Percentiles rank a stretch among this genome's conserved stretches.
These are phyloP conservation scores for Aspergillus calidoustus DNA, from an alignment of 2,329 filamentous ascomycete genomes.

Conservation along the genomic window DNA sequence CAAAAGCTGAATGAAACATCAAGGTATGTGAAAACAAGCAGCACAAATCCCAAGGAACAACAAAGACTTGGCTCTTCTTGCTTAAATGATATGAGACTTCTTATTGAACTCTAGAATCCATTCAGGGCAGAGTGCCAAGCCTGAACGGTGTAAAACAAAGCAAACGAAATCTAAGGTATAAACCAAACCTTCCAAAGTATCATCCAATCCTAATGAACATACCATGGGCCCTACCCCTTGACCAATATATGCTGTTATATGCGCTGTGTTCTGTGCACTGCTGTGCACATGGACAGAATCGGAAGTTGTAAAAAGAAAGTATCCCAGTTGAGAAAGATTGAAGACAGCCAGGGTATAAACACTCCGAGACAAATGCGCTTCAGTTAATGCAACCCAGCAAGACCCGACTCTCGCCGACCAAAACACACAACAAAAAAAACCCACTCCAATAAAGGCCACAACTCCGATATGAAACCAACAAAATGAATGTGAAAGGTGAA, in stretches of 20 bases:
- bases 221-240: constrained; percentile 19
- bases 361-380: constrained; percentile 14
- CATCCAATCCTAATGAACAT: constrained; percentile 13
- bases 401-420: constrained; percentile 22
- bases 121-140: background rate
- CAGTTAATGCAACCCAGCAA: constrained; percentile 16
- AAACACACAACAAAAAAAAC: constrained; percentile 4
- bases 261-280: constrained; percentile 25
- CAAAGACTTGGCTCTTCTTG: background rate
- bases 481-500: constrained; percentile 19
- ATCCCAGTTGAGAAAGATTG: constrained; percentile 16
- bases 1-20: background rate
- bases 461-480: constrained; percentile 19
- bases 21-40: background rate
- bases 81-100: background rate
- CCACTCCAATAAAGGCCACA: constrained; percentile 14
- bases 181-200: constrained; percentile 14
- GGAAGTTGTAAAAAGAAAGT: constrained; percentile 19
- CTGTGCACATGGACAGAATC: constrained; percentile 23
- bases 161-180: constrained; percentile 24
- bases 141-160: constrained; percentile 7
- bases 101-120: constrained; percentile 8
- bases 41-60: background rate
- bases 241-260: constrained; percentile 28
- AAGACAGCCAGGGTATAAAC: constrained; percentile 15